Conservation (phyloP, 352 stramenopile genomes). For the Globisporangium echinulatum region DNA sequence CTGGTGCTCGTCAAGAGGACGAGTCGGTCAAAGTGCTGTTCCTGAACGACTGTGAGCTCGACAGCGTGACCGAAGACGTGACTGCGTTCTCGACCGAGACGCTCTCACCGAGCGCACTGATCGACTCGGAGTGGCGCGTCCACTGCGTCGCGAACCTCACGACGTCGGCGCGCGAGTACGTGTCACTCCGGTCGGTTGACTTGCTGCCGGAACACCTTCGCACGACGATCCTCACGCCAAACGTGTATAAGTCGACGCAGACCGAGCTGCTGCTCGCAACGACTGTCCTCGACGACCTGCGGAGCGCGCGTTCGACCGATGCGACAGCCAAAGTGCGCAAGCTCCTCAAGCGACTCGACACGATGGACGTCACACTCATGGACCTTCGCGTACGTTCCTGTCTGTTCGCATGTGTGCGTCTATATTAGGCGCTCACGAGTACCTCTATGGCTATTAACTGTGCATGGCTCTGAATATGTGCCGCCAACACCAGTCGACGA, state of each 20-base stretch:
- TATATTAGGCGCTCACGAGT: no score
- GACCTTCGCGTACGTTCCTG: slow-evolving; percentile 56
- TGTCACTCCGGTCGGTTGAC: slow-evolving; percentile 76
- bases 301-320: slow-evolving; percentile 21
- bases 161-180: slow-evolving; percentile 76
- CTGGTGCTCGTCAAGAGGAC: slow-evolving; percentile 29
- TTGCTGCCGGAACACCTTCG: slow-evolving; percentile 78
- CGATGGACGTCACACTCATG: slow-evolving; percentile 69
- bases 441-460: background rate
- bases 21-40: slow-evolving; percentile 72
- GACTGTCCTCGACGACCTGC: slow-evolving; percentile 51
- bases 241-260: slow-evolving; percentile 75
- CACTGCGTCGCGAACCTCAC: slow-evolving; percentile 72
- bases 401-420: background rate
- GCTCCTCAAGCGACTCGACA: slow-evolving; percentile 57
- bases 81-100: slow-evolving; percentile 56
- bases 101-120: slow-evolving; percentile 54
- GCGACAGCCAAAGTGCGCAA: slow-evolving; percentile 40
- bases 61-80: slow-evolving; percentile 57
- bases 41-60: slow-evolving; percentile 73
- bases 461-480: background rate
- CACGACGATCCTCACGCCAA: slow-evolving; percentile 70
- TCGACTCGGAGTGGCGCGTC: slow-evolving; percentile 73
- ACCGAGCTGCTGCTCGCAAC: slow-evolving; percentile 67
- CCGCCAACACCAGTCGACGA: slow-evolving; percentile 43